phyloP scores from a whole-genome alignment of 495 filamentous ascomycete genomes.

The Trichoderma reesei region DNA sequence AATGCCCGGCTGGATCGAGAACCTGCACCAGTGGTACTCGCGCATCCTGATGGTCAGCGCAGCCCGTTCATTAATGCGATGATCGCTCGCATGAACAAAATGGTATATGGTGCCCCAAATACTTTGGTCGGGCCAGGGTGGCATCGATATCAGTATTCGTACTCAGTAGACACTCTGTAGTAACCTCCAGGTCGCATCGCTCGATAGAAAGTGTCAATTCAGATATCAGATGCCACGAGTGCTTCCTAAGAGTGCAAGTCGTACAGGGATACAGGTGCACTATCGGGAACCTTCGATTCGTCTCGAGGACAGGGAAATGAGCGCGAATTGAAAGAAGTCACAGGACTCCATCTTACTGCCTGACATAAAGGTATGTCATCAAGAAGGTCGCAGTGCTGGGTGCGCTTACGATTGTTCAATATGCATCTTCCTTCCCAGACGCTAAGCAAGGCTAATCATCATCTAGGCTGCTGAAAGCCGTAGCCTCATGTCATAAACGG shows the following conservation, averaged over 20 bases:
- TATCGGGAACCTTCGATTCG: not conserved
- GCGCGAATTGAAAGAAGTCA: not conserved
- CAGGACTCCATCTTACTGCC: not conserved
- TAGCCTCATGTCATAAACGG: slow-evolving; percentile 38
- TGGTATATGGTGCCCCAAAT: not conserved
- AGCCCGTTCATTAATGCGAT: slow-evolving; percentile 21
- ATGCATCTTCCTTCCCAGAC: not conserved
- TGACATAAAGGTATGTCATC: slow-evolving; percentile 16
- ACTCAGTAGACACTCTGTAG: too few relatives aligned
- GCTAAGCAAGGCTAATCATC: not conserved
- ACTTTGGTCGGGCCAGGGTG: not conserved
- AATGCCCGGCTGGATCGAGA: slow-evolving; percentile 45
- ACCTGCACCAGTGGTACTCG: slow-evolving; percentile 55
- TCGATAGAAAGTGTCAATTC: too few relatives aligned
- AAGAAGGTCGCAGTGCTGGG: slow-evolving; percentile 40
- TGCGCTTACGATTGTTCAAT: slow-evolving; percentile 18
- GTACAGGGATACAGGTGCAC: not conserved
- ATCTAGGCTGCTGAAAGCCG: slow-evolving; percentile 45
- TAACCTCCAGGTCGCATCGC: too few relatives aligned
- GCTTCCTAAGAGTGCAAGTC: not conserved
- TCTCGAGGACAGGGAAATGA: not conserved
- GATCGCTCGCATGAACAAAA: not conserved
- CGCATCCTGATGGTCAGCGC: slow-evolving; percentile 53
- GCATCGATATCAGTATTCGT: too few relatives aligned
- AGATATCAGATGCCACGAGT: not conserved